A percentile compares a stretch with the other conserved stretches of the same genome.
Evolutionary conservation across 2,329 filamentous ascomycete genomes (phyloP).

Genomic region (Clonostachys solani): DNA sequence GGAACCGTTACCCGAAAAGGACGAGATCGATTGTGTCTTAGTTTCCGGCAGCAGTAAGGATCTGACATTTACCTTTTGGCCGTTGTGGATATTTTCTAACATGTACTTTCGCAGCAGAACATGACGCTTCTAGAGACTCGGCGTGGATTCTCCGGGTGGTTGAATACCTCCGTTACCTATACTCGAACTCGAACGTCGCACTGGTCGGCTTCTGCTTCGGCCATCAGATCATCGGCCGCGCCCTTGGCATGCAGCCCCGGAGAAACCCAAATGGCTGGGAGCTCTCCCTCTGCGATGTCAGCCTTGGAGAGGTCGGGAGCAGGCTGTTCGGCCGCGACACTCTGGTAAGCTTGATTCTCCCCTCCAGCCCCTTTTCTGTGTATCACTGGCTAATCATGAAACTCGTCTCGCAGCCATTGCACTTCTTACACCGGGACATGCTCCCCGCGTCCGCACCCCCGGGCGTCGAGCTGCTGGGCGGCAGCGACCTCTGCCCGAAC

Average conservation of each 20-base stretch:
- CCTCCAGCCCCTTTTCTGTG: neutral
- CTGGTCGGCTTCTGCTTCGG: conserved; percentile 43
- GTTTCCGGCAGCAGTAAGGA: conserved; percentile 24
- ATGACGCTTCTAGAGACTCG: conserved; percentile 35
- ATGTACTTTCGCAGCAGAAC: conserved; percentile 1
- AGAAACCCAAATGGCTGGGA: conserved; percentile 37
- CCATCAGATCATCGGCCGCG: conserved; percentile 41
- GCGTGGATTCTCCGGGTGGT: conserved; percentile 40
- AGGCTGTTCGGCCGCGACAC: conserved; percentile 1
- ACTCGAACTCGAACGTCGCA: conserved; percentile 27
- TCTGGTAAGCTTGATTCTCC: conserved; percentile 11
- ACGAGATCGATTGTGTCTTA: conserved; percentile 21
- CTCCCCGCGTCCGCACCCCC: conserved; percentile 28
- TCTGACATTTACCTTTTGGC: neutral
- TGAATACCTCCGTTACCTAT: conserved; percentile 26
- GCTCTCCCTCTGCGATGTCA: conserved; percentile 11
- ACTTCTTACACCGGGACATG: conserved; percentile 44
- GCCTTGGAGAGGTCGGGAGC: conserved; percentile 1
- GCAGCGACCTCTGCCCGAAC: conserved; percentile 30
- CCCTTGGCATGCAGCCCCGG: conserved; percentile 28
- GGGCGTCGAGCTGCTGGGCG: conserved; percentile 31
- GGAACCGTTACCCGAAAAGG: conserved; percentile 15
- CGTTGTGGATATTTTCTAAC: neutral
- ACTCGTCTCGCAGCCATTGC: conserved; percentile 20
- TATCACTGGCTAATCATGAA: neutral